Conservation (phyloP, 257 asterid genomes). For the Solanum habrochaites region DNA sequence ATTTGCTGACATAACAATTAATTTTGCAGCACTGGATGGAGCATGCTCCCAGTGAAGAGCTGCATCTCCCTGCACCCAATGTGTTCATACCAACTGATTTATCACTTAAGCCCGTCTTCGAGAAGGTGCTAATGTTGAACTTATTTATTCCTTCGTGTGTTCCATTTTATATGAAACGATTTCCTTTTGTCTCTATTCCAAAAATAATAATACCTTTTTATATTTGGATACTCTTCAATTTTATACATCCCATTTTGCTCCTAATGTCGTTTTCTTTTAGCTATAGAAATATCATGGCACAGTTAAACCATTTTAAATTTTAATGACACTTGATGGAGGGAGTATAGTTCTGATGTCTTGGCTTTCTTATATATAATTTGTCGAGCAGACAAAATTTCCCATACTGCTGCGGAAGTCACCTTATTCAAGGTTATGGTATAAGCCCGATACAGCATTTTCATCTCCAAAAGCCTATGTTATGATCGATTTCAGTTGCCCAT, state of each 20-base stretch:
- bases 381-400: slow-evolving; percentile 58
- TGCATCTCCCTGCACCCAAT: slow-evolving; percentile 72
- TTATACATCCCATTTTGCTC: background rate
- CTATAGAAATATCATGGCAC: background rate
- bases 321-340: background rate
- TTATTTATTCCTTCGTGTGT: background rate
- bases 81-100: slow-evolving; percentile 91
- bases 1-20: background rate
- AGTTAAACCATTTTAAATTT: background rate
- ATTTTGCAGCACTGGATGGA: slow-evolving; percentile 67
- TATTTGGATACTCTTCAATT: background rate
- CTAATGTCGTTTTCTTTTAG: background rate
- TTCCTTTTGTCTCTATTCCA: background rate
- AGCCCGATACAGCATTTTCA: slow-evolving; percentile 72
- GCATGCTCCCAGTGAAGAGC: slow-evolving; percentile 46
- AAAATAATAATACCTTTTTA: background rate
- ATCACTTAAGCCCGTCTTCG: slow-evolving; percentile 51
- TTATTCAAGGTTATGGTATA: slow-evolving; percentile 91
- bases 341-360: background rate
- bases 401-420: slow-evolving; percentile 59
- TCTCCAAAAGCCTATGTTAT: slow-evolving; percentile 85
- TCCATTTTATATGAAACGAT: background rate
- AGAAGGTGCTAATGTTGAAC: slow-evolving; percentile 34
- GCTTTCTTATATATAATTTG: slow-evolving; percentile 15
- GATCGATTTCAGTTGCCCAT: slow-evolving; percentile 86